A percentile compares a stretch with the other conserved stretches of the same genome.
Evolutionary conservation across 2,329 filamentous ascomycete genomes (phyloP).

Genomic region (Penicillium sp.): DNA sequence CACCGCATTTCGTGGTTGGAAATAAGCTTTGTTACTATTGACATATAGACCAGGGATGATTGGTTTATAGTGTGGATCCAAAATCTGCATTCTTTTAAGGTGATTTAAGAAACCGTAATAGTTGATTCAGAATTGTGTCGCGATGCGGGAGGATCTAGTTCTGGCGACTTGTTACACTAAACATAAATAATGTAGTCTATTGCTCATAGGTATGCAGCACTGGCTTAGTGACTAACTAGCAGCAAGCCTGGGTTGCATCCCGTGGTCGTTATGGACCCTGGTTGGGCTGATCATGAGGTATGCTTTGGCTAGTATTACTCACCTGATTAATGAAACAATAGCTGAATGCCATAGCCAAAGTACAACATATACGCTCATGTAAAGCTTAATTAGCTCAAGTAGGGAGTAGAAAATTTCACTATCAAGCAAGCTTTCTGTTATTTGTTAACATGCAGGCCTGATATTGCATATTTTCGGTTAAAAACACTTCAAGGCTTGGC

Average conservation of each 20-base stretch:
- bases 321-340: not conserved
- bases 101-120: not conserved
- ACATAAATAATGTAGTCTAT: too few species aligned
- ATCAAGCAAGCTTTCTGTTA: not conserved
- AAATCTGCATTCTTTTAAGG: not conserved
- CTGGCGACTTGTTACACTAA: not conserved
- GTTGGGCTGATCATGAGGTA: not conserved
- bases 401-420: not conserved
- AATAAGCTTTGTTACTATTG: not conserved
- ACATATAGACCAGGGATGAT: not conserved
- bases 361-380: too few species aligned
- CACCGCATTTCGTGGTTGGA: not conserved
- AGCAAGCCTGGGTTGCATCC: not conserved
- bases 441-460: not conserved
- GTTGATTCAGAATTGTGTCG: not conserved
- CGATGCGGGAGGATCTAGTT: not conserved
- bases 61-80: not conserved
- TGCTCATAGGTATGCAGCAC: not conserved
- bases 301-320: not conserved
- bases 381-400: not conserved
- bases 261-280: not conserved
- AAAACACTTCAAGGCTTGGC: not conserved
- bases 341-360: not conserved
- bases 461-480: not conserved
- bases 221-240: not conserved